Evolutionary conservation across 768 basidiomycete genomes (phyloP).

Genomic region (Brasilioporus rufonigricans): DNA sequence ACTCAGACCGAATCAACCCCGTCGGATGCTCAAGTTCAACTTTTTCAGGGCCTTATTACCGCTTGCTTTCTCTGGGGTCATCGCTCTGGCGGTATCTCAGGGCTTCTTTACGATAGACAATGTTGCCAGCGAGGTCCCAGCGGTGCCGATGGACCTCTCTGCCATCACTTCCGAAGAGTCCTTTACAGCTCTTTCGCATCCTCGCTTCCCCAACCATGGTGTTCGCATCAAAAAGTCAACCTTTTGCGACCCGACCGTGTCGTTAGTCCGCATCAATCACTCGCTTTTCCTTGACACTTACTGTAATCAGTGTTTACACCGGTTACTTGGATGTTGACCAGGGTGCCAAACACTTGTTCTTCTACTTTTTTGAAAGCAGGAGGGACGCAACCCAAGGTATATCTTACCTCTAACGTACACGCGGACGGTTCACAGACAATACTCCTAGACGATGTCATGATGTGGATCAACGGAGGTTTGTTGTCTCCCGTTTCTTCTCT

Average conservation of each 20-base stretch:
- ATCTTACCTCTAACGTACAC: not conserved
- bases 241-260: slow-evolving; percentile 64
- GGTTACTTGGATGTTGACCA: slow-evolving; percentile 47
- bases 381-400: slow-evolving; percentile 40
- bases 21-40: not conserved
- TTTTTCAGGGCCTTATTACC: not conserved
- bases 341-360: slow-evolving; percentile 52
- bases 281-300: not conserved
- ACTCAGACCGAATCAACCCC: not conserved
- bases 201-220: slow-evolving; percentile 50
- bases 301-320: slow-evolving; percentile 38
- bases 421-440: not conserved
- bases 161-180: slow-evolving; percentile 24
- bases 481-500: slow-evolving; percentile 12
- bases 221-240: slow-evolving; percentile 59
- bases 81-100: slow-evolving; percentile 7
- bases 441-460: slow-evolving; percentile 55
- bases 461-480: slow-evolving; percentile 66
- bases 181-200: slow-evolving; percentile 44
- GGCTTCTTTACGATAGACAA: not conserved
- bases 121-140: not conserved
- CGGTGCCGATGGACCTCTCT: slow-evolving; percentile 19
- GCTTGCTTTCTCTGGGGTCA: not conserved
- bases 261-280: slow-evolving; percentile 9
- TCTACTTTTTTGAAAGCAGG: slow-evolving; percentile 62